Conservation (phyloP, 306 rosid species). For the Glycine soja region DNA sequence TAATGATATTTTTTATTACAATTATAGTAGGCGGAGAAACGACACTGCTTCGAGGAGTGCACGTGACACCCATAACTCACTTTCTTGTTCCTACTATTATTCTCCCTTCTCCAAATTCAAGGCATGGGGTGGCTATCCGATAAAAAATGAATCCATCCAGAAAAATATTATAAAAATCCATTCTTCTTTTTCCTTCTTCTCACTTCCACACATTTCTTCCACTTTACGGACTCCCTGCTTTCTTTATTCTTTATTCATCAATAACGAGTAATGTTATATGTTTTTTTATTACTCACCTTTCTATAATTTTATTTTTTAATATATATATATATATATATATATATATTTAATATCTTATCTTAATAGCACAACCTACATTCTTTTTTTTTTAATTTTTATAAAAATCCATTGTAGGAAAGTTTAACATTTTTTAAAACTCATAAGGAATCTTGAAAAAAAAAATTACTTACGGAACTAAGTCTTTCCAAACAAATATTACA, state of each 20-base stretch:
- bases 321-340: too few relatives aligned
- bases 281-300: not conserved
- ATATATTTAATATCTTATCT: too few relatives aligned
- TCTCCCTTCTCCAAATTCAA: slow-evolving; percentile 30
- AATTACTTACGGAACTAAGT: too few relatives aligned
- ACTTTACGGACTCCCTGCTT: too few relatives aligned
- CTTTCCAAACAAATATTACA: too few relatives aligned
- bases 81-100: slow-evolving; percentile 36
- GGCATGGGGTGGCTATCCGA: slow-evolving; percentile 51
- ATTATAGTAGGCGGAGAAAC: not conserved
- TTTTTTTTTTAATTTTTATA: too few relatives aligned
- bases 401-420: too few relatives aligned
- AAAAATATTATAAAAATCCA: not conserved
- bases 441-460: too few relatives aligned
- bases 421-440: too few relatives aligned
- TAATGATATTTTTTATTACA: too few relatives aligned
- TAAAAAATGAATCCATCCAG: not conserved
- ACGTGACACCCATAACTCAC: slow-evolving; percentile 69
- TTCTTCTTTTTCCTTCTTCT: not conserved
- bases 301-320: not conserved
- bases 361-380: too few relatives aligned
- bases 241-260: not conserved
- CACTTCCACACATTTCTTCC: not conserved
- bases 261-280: not conserved
- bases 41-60: slow-evolving; percentile 28